Evolutionary conservation across 2,329 filamentous ascomycete species (phyloP).

Genomic region (Colletotrichum sp.): DNA sequence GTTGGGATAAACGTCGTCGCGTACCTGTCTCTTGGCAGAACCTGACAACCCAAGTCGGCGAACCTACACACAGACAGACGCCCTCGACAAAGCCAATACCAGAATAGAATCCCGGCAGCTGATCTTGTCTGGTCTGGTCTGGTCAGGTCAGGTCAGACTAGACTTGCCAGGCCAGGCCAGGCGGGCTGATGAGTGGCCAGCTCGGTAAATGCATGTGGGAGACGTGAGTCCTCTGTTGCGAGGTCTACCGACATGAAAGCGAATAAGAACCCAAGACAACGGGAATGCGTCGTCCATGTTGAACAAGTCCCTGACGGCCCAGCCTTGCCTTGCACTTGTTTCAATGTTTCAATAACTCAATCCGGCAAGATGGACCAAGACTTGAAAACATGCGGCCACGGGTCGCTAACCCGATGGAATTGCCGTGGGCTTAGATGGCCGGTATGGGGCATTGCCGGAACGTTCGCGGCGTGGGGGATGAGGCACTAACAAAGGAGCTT

Average conservation of each 20-base stretch:
- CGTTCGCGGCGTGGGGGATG: background rate
- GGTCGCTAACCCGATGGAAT: background rate
- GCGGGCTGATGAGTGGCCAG: background rate
- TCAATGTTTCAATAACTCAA: background rate
- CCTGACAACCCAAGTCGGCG: background rate
- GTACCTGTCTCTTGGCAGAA: background rate
- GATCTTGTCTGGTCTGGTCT: background rate
- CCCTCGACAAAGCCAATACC: background rate
- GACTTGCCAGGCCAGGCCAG: background rate
- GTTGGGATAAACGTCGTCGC: background rate
- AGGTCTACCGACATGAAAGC: background rate
- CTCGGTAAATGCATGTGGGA: background rate
- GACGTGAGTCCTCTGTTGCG: background rate
- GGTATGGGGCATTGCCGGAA: background rate
- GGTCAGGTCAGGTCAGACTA: background rate
- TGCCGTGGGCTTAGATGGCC: background rate
- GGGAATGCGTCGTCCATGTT: background rate
- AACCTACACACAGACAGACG: constrained; percentile 7
- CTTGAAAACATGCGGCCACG: background rate
- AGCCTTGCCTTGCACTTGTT: background rate
- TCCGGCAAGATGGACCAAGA: background rate
- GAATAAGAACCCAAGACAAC: background rate
- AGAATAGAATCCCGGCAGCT: background rate
- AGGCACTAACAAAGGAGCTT: background rate
- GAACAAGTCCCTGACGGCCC: background rate